These are phyloP conservation scores for Ogataea dorogensis DNA, from an alignment of 805 yeast species.

Conservation along the genomic window DNA sequence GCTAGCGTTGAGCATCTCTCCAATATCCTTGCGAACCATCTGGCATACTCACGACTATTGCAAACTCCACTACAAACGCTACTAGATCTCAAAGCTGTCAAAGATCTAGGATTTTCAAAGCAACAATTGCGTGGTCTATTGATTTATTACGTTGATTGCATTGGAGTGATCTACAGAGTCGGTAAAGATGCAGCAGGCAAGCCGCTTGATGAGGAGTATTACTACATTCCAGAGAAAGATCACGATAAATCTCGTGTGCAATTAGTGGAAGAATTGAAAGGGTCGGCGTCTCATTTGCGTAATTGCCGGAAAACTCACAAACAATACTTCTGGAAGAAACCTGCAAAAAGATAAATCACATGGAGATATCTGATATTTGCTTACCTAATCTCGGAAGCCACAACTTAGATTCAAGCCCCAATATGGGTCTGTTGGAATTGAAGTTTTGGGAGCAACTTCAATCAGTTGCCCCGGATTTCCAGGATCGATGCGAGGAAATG, in stretches of 20 bases:
- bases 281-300: conserved; percentile 71
- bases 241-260: conserved; percentile 63
- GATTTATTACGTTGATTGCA: conserved; percentile 48
- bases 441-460: neutral
- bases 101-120: conserved; percentile 45
- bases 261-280: conserved; percentile 74
- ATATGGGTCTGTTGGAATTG: too few relatives aligned
- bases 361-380: conserved; percentile 2
- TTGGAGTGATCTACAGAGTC: conserved; percentile 84
- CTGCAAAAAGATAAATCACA: conserved; percentile 28
- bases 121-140: conserved; percentile 46
- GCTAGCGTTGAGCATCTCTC: conserved; percentile 49
- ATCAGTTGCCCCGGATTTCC: neutral
- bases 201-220: conserved; percentile 89
- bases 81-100: conserved; percentile 53
- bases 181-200: conserved; percentile 98
- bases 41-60: conserved; percentile 85
- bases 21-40: conserved; percentile 72
- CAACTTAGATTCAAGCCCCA: too few relatives aligned
- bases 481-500: too few relatives aligned
- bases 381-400: conserved; percentile 9
- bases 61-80: conserved; percentile 82
- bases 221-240: conserved; percentile 84
- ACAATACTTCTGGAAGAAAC: conserved; percentile 75
- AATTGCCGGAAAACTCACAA: conserved; percentile 92